phyloP scores from a whole-genome alignment of 768 basidiomycete species.

The Rhodosporidiobolus sp. region DNA sequence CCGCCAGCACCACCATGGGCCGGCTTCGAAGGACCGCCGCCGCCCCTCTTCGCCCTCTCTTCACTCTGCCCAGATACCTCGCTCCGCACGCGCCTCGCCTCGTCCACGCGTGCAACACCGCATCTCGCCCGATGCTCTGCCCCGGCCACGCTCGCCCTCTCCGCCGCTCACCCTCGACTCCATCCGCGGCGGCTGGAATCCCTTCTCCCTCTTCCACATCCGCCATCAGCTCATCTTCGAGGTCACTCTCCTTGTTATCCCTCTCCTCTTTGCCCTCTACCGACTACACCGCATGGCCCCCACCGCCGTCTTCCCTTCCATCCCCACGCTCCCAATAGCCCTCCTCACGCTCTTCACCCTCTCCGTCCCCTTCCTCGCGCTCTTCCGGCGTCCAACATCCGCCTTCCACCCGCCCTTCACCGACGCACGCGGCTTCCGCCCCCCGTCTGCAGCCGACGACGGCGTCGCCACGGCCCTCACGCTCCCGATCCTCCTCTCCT shows the following conservation, averaged over 20 bases:
- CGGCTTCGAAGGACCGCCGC: constrained; percentile 7
- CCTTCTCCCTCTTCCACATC: constrained; percentile 38
- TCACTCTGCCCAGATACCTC: not conserved
- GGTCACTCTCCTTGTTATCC: constrained; percentile 38
- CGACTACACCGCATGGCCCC: constrained; percentile 33
- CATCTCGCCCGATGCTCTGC: not conserved
- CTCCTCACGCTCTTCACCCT: constrained; percentile 26
- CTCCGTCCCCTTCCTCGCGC: constrained; percentile 33
- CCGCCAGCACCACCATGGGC: not conserved
- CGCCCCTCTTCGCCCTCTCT: constrained; percentile 13
- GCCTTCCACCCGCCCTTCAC: constrained; percentile 45
- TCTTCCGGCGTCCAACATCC: constrained; percentile 23
- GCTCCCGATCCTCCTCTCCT: constrained; percentile 40
- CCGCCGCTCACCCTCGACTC: constrained; percentile 38
- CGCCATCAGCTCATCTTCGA: constrained; percentile 38
- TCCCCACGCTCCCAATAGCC: constrained; percentile 28
- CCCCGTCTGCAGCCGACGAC: constrained; percentile 38
- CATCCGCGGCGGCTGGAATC: constrained; percentile 19
- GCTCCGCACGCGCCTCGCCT: not conserved
- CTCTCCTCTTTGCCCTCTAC: constrained; percentile 33
- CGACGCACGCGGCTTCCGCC: constrained; percentile 44
- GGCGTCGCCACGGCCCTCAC: constrained; percentile 39
- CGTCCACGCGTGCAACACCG: not conserved
- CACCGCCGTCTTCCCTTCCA: constrained; percentile 16
- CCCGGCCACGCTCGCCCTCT: not conserved